A percentile compares a stretch with the other conserved stretches of the same genome.
These are phyloP conservation scores for Aureobasidium lini DNA, from an alignment of 2,329 filamentous ascomycete genomes.

Conservation along the genomic window DNA sequence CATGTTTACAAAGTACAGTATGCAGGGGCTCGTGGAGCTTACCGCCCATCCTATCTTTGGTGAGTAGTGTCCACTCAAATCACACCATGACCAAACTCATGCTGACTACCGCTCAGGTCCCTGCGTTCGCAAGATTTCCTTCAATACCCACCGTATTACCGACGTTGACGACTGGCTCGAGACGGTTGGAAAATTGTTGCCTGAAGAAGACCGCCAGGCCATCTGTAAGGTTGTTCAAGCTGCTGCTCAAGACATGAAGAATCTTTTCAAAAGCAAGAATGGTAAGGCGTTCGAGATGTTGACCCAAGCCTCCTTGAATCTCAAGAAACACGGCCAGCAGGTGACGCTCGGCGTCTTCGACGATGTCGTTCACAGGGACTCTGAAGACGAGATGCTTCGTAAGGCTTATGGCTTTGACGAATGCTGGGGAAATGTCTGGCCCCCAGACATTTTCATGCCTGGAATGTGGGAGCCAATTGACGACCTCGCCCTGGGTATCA, in stretches of 20 bases:
- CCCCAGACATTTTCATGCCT: not conserved
- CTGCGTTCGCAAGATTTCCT: not conserved
- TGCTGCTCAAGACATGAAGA: too few relatives aligned
- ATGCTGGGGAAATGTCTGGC: not conserved
- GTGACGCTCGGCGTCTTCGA: not conserved
- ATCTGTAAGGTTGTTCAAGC: not conserved
- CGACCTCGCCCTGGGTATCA: not conserved
- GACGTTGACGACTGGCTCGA: not conserved
- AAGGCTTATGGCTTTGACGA: not conserved
- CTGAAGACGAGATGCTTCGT: not conserved
- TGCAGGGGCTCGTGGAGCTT: not conserved
- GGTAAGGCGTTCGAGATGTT: not conserved
- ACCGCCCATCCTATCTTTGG: slow-evolving; percentile 1
- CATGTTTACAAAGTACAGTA: not conserved
- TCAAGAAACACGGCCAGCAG: not conserved
- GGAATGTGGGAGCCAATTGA: not conserved
- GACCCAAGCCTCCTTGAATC: not conserved
- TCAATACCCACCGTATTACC: not conserved
- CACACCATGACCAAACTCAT: not conserved
- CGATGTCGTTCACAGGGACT: not conserved
- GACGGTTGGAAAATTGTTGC: not conserved
- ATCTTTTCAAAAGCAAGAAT: too few relatives aligned
- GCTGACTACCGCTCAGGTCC: not conserved
- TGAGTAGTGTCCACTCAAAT: not conserved
- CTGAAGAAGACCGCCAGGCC: not conserved